Evolutionary conservation across 192 early-diverging fungal species (phyloP).

Genomic region (Chytriomyces sp.): DNA sequence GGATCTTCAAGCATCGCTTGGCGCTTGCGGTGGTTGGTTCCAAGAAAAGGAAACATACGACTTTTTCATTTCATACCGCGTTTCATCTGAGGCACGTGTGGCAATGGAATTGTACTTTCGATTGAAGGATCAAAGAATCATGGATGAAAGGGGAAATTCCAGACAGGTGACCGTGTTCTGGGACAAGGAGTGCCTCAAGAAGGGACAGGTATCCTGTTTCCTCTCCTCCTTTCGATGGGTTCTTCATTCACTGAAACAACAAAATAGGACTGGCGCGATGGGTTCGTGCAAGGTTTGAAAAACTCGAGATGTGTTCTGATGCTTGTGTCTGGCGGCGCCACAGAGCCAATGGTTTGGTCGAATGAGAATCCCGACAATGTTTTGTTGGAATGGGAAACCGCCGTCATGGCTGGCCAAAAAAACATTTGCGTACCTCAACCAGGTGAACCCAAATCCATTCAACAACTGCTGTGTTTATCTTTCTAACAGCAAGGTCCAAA

Average conservation of each 20-base stretch:
- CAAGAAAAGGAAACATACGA: constrained; percentile 30
- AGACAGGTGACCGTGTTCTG: constrained; percentile 15
- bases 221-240: too few species aligned
- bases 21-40: constrained; percentile 21
- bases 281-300: constrained; percentile 38
- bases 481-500: too few species aligned
- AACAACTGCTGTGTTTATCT: too few species aligned
- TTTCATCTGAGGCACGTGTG: constrained; percentile 25
- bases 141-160: constrained; percentile 22
- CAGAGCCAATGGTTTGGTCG: constrained; percentile 17
- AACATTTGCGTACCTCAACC: constrained; percentile 29
- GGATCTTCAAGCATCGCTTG: constrained; percentile 12
- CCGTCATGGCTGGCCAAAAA: constrained; percentile 21
- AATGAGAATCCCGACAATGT: constrained; percentile 30
- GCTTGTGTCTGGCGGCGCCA: constrained; percentile 28
- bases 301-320: constrained; percentile 35
- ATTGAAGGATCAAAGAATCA: constrained; percentile 29
- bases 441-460: not conserved
- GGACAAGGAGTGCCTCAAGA: constrained; percentile 39
- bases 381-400: constrained; percentile 43
- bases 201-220: too few species aligned
- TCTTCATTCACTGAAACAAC: too few species aligned
- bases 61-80: constrained; percentile 43
- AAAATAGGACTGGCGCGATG: constrained; percentile 35
- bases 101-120: constrained; percentile 39